These are phyloP conservation scores for Pseudogymnoascus sp. DNA, from an alignment of 2,329 filamentous ascomycete species.

Conservation along the genomic window DNA sequence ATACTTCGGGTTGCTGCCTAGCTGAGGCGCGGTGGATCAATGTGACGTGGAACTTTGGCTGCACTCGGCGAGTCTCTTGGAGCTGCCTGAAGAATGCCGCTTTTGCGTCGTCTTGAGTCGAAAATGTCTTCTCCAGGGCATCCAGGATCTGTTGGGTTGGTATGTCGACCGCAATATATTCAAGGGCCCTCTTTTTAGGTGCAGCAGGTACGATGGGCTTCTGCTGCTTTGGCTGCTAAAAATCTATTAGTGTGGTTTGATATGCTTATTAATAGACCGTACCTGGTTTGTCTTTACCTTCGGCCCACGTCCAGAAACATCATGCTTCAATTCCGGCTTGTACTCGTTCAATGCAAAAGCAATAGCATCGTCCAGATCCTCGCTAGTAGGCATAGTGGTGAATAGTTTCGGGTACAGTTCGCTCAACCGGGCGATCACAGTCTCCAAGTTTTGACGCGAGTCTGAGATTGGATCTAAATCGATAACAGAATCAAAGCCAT, in stretches of 20 bases:
- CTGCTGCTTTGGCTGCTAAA: slow-evolving; percentile 24
- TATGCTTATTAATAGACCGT: slow-evolving; percentile 20
- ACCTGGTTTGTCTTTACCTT: slow-evolving; percentile 30
- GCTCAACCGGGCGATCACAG: slow-evolving; percentile 64
- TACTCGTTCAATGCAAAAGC: slow-evolving; percentile 69
- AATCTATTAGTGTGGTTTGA: slow-evolving; percentile 15
- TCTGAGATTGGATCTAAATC: slow-evolving; percentile 70
- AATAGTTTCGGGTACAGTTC: slow-evolving; percentile 73
- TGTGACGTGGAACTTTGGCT: slow-evolving; percentile 87
- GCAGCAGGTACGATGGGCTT: slow-evolving; percentile 29
- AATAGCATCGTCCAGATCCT: slow-evolving; percentile 76
- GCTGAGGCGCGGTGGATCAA: slow-evolving; percentile 72
- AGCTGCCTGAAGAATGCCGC: slow-evolving; percentile 71
- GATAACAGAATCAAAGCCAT: slow-evolving; percentile 76
- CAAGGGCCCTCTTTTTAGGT: slow-evolving; percentile 47
- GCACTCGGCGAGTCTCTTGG: slow-evolving; percentile 65
- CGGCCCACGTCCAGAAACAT: slow-evolving; percentile 55
- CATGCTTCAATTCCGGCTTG: slow-evolving; percentile 67
- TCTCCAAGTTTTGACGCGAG: slow-evolving; percentile 84
- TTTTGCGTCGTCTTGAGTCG: slow-evolving; percentile 41
- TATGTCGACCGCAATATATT: slow-evolving; percentile 59
- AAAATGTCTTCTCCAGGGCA: slow-evolving; percentile 66
- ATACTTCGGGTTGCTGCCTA: slow-evolving; percentile 59
- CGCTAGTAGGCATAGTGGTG: slow-evolving; percentile 59
- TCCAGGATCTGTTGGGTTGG: slow-evolving; percentile 43